Evolutionary conservation across 495 filamentous ascomycete genomes (phyloP).

Genomic region (Penicillium lividum): DNA sequence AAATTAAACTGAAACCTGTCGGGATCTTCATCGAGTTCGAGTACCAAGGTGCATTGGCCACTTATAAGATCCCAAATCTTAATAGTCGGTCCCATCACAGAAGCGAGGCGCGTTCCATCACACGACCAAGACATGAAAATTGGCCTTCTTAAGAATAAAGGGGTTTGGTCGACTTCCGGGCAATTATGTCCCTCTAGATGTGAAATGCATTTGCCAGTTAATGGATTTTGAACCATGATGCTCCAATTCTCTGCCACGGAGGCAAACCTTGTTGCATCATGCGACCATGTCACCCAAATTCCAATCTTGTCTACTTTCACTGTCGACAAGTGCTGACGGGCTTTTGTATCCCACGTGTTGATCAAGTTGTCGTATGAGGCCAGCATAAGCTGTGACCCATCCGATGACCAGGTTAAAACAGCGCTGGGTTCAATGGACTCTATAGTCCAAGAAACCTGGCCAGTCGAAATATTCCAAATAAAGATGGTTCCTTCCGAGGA

Average conservation of each 20-base stretch:
- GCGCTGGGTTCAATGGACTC: neutral
- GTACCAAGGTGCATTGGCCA: neutral
- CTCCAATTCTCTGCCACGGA: neutral
- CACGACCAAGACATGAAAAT: neutral
- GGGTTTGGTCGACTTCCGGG: neutral
- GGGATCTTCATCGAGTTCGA: neutral
- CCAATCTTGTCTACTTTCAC: neutral
- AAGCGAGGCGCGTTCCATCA: neutral
- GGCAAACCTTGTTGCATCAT: slow-evolving; percentile 1
- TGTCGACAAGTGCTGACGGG: neutral
- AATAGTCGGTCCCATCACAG: neutral
- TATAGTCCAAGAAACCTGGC: neutral
- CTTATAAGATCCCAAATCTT: slow-evolving; percentile 1
- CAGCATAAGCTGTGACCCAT: neutral
- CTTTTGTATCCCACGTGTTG: neutral
- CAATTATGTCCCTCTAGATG: neutral
- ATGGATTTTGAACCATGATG: neutral
- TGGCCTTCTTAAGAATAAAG: neutral
- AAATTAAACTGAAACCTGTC: neutral
- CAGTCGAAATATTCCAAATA: neutral
- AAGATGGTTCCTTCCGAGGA: neutral
- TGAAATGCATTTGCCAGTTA: neutral
- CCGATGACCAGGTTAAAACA: neutral
- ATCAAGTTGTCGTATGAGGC: neutral
- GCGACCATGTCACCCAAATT: neutral